Evolutionary conservation across 148 eudicot species (phyloP), one percentile per base, ranked within the genome.

Genomic region (Gaultheria prostrata): DNA sequence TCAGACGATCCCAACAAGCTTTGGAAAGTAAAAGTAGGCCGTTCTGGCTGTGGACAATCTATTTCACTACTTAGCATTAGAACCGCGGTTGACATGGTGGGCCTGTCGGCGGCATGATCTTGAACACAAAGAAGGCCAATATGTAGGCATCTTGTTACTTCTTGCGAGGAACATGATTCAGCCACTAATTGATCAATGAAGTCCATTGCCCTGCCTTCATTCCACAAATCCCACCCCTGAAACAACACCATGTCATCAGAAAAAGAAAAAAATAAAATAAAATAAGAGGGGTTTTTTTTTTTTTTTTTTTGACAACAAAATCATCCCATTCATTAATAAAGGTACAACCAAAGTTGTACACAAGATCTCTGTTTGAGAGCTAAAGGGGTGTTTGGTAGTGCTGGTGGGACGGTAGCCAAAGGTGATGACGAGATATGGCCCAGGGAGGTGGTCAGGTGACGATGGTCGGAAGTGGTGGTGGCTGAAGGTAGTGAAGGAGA

Each of bases 181-280:
- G 49, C 32, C 46, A 88, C 20, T 77, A 46, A 26, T 56, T 79
- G 46, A 79, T 91, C 92, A 24, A 91, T 67, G 3, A 88, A 51
- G 15, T 88, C 80, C 59, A 33, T 49, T 21, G 30, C 63, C 45
- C n/a, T 75, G 49, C 69, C 85, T 80, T 84, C 84, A 10, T 24
- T 85, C 90, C 89, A 88, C 46, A 85, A 32, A 70, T 89, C 81
- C 91, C 90, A 89, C 3, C 87, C 90, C 93, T 91, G 79, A 57
- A 39, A 51, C 33, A 76, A 21, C n/a, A 13, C 49, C 69, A 21
- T 61, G 30, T 61, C 28, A n/a, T 61, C 13, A 61, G 30, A 61
- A 61, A 3, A 61, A 61, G 28, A n/a, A 61, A 8, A 1, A 48
- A 1, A 8, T 8, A 2, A 39, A 39, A 5, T 39, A 8, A 59